Conservation (phyloP, 139 green algal species). For the Micractinium conductrix region DNA sequence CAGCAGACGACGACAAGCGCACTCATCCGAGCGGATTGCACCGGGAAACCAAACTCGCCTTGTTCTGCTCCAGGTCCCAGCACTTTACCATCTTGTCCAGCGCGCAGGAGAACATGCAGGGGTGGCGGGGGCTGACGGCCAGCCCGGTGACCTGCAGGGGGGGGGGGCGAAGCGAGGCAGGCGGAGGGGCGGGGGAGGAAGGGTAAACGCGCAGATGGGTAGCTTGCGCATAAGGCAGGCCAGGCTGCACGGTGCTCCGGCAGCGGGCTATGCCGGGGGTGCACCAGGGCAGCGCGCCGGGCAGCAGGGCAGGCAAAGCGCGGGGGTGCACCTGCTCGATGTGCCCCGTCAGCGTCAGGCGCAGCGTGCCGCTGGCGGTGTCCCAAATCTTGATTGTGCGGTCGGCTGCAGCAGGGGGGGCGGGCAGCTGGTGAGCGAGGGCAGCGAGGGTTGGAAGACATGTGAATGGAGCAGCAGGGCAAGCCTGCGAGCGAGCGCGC, state of each 20-base stretch:
- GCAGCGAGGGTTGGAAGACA: not conserved
- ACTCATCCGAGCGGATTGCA: too few relatives aligned
- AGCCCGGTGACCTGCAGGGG: conserved; percentile 85
- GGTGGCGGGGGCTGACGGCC: conserved; percentile 83
- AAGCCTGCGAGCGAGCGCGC: too few relatives aligned
- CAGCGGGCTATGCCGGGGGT: too few relatives aligned
- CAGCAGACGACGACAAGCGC: too few relatives aligned
- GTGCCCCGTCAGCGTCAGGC: conserved; percentile 99
- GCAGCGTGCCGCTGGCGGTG: conserved; percentile 86
- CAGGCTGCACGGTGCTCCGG: too few relatives aligned
- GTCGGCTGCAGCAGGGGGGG: conserved; percentile 58
- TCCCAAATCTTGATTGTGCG: conserved; percentile 99
- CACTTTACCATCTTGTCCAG: conserved; percentile 99
- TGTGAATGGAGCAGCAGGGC: too few relatives aligned
- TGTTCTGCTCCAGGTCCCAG: conserved; percentile 99
- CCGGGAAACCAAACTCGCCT: conserved; percentile 74
- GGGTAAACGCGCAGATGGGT: too few relatives aligned
- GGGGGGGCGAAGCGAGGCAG: too few relatives aligned
- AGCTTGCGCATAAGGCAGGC: too few relatives aligned
- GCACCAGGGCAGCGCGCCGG: not conserved
- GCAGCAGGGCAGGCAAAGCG: not conserved
- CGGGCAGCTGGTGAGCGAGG: not conserved
- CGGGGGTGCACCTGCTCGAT: conserved; percentile 88
- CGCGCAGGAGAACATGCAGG: conserved; percentile 98
- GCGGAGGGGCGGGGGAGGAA: too few relatives aligned